Evolutionary conservation across 2,329 filamentous ascomycete species (phyloP), one percentile per base, ranked within the genome.

Genomic region (Botrytis aclada): DNA sequence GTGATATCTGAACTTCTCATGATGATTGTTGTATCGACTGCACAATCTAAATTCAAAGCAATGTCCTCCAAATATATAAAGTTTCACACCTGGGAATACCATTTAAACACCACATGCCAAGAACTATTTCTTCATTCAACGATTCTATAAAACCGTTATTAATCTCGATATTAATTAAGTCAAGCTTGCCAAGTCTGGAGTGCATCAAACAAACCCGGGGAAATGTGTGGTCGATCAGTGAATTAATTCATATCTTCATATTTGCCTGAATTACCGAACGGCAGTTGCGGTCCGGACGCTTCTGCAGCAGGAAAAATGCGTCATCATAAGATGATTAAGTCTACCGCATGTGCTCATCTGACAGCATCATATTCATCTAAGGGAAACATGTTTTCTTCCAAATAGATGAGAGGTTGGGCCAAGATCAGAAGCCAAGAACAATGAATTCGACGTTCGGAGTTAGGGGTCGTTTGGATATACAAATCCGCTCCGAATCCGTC

Each of bases 181-280:
- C 29, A 41, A 47, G 41, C 47, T 18, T 18, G 63, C 63, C 29
- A 65, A 41, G 60, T 51, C 47, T 39, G 69, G 37, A 22, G 34
- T 51, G 25, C 62, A 65, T 47, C n/a, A 29, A 39, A 22, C 32
- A 32, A 32, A 41, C 65, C 58, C 39, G 58, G 58, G 58, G 69
- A 56, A 56, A 71, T 63, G 39, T 14, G 47, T 41, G 58, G 60
- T 20, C 29, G 22, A 25, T 37, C 43, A 29, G 37, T 25, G 39
- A 72, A n/a, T 34, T 22, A 29, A 9, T 25, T 45, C 39, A 45
- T 61, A 29, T 32, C n/a, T n/a, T 43, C 12, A 43, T n/a, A 66
- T 67, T 72, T 72, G 70, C 70, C 70, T 72, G 61, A 67, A 72
- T 54, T 66, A 25, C 39, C 32, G 25, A 70, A 45, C 56, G 66